Evolutionary conservation across 1,139 yeast genomes (phyloP).

Genomic region (Protomyces pachydermus): DNA sequence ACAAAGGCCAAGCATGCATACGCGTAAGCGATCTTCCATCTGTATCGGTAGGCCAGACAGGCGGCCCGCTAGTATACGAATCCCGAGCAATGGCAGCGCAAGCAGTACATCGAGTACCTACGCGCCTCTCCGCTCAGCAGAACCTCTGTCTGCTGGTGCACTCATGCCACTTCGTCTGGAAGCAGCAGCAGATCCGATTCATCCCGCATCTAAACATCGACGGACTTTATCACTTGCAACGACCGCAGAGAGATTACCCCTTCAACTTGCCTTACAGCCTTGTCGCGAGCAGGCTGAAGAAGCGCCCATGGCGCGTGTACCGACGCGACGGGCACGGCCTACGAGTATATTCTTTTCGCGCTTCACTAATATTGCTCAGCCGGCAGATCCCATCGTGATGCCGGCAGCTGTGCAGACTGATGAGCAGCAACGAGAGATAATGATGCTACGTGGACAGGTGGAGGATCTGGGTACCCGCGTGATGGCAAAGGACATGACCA

Average conservation of each 20-base stretch:
- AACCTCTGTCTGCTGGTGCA: not conserved
- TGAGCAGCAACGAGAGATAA: not conserved
- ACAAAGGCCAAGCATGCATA: not conserved
- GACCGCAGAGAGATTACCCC: not conserved
- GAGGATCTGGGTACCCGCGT: conserved; percentile 8
- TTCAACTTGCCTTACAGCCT: not conserved
- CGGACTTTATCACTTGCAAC: not conserved
- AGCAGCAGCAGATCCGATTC: not conserved
- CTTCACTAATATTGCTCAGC: not conserved
- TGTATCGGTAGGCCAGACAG: not conserved
- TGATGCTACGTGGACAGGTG: not conserved
- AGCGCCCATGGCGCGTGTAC: not conserved
- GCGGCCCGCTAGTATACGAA: not conserved
- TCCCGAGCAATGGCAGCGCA: not conserved
- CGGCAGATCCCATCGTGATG: conserved; percentile 1
- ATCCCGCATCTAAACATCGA: not conserved
- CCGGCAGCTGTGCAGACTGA: not conserved
- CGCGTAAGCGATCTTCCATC: not conserved
- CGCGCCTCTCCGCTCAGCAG: not conserved
- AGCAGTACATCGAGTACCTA: not conserved
- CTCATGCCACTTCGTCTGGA: not conserved
- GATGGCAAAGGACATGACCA: conserved; percentile 18
- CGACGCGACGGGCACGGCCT: conserved; percentile 1
- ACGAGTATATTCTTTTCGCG: not conserved
- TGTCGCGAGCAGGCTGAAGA: not conserved